Evolutionary conservation across 2,329 filamentous ascomycete species (phyloP), one percentile per base, ranked within the genome.

Genomic region (Coniochaeta sp.): DNA sequence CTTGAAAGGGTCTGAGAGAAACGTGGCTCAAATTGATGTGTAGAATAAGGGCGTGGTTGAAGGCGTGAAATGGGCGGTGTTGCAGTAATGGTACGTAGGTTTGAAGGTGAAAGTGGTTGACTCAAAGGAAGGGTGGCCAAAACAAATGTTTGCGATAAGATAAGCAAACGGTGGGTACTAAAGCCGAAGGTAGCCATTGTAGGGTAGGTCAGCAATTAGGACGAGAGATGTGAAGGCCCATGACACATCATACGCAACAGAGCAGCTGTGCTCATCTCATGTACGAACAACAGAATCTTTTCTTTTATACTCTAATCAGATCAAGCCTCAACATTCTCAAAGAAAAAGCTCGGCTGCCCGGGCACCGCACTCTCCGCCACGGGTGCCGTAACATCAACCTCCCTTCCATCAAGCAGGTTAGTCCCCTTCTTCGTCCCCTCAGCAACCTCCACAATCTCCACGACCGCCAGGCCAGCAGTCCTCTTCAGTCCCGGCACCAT

Each of bases 401-500:
- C 80, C 60, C 70, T 73, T 22, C 61, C 64, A 52, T 72, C 70
- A 13, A 73, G 74, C 62, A 86, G 67, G 31, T 81, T 73, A 51
- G 70, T 69, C 31, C 83, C 86, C 54, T 73, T 76, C 74, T 87
- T 87, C 46, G 79, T 82, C 32, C 83, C 85, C 63, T 88, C 88
- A 28, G 83, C 76, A 2, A 95, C 84, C 8, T 76, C 71, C 42
- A 95, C 71, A 57, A 96, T 76, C 57, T 89, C 86, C 18, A 95
- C 80, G 31, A 77, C 79, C 58, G 79, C 82, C 59, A 86, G 84
- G 27, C 85, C 84, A 18, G 74, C 83, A 16, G 85, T 86, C 68
- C 87, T 85, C 77, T 87, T 89, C 62, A 99, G 72, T 18, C 85
- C 86, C 1, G 84, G 78, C 3, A 91, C 75, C 86, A 96, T 96